Conservation (phyloP, 331 rosid species). For the Ulmus americana region DNA sequence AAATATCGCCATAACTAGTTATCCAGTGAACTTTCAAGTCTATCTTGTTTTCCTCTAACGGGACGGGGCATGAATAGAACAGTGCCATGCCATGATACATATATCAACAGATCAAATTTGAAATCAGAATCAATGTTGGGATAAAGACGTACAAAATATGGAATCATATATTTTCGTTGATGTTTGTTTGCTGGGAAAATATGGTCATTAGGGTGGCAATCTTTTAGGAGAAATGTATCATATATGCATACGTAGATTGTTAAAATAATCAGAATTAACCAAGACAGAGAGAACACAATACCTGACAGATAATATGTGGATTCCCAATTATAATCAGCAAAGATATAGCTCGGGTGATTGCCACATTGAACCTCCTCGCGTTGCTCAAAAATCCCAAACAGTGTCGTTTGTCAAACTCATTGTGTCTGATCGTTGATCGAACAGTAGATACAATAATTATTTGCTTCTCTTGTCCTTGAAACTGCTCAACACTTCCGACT, state of each 20-base stretch:
- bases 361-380: slow-evolving; percentile 84
- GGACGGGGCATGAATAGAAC: no score
- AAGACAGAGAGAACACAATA: slow-evolving; percentile 29
- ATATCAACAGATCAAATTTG: no score
- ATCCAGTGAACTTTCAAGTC: no score
- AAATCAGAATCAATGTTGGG: no score
- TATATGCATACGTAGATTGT: neutral
- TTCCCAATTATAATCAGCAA: slow-evolving; percentile 81
- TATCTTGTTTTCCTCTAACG: no score
- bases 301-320: slow-evolving; percentile 84
- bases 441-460: slow-evolving; percentile 88
- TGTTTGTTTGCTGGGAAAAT: no score
- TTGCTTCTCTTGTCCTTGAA: slow-evolving; percentile 83
- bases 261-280: neutral
- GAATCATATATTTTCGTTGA: no score
- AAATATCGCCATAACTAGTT: no score
- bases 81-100: no score
- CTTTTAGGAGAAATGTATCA: neutral
- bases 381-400: slow-evolving; percentile 93
- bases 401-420: slow-evolving; percentile 69
- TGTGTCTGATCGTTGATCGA: slow-evolving; percentile 89
- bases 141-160: no score
- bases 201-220: no score
- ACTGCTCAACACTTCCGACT: slow-evolving; percentile 97
- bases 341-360: slow-evolving; percentile 84